Evolutionary conservation across 805 yeast genomes (phyloP), one percentile per base, ranked within the genome.

Genomic region (Saturnispora sekii): DNA sequence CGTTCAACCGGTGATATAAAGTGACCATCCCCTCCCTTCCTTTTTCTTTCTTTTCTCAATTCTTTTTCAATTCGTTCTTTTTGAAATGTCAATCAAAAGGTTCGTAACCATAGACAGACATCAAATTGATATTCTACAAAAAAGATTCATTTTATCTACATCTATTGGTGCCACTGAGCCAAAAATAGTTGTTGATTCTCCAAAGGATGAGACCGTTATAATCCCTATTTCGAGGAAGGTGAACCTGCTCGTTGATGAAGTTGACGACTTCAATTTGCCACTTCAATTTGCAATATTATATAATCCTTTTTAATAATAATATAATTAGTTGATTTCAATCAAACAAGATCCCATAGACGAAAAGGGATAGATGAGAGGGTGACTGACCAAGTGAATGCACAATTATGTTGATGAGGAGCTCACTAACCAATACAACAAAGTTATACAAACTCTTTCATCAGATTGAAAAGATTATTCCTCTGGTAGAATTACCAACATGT

Each of bases 81-180:
- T 9, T 32, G 48, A 43, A 54, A 62, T 62, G 66, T 65, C 66
- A 47, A 52, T 62, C 51, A 62, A 64, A 61, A 55, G 58, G 53
- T 61, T 62, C 45, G 37, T 57, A 38, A 61, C 50, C 44, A 51
- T 59, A 44, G 52, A 58, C 31, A 62, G 62, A 55, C 51, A 53
- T 36, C 66, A 61, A 49, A 57, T 53, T 52, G 62, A 57, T 32
- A 49, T 58, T 8, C 30, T 61, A 44, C 54, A 55, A 47, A 62
- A 56, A 46, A 58, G 63, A 54, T 55, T 61, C 46, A 53, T 54
- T 21, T 21, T 21, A 6, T 21, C 8, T 21, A 5, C 26, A 21
- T 21, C 26, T 21, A 5, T 5, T 4, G 8, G 26, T 37, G 40
- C 36, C 8, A 52, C 47, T 35, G 46, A 42, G 21, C 42, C 48